Base-by-base conservation (phyloP, 2,329 filamentous ascomycete species). In the Beauveria rudraprayagi region DNA sequence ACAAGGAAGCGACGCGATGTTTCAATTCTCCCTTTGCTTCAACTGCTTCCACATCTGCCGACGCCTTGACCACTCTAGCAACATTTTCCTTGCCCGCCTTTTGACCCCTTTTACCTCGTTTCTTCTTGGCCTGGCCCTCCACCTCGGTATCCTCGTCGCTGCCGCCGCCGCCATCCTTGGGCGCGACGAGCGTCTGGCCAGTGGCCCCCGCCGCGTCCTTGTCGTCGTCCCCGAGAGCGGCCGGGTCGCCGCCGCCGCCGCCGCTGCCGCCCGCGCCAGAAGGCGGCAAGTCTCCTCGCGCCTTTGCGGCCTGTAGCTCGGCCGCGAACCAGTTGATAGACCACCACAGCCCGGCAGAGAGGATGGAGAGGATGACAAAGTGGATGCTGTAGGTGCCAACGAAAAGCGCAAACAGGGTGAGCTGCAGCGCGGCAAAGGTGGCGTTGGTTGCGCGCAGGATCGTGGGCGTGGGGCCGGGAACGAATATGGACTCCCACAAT, bases 271-370 rank as follows among this genome's bases (percentile, higher is more conserved):
- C 34, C 34, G 47, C 43, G 28, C 50, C 58, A 22, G 60, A 34
- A n/a, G 60, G 53, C 16, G 60, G 53, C 16, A 62, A 61, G 65
- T 64, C 65, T 68, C 70, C 80, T 43, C 66, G 67, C n/a, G 63
- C 67, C 68, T 76, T 71, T 43, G 77, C 77, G 55, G 72, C 70
- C 63, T 75, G 76, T 54, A 86, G 72, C 76, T 86, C 93, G 51
- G 77, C 77, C 60, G 91, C 92, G 71, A 99, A 97, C 94, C 94
- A 99, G 82, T 97, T 97, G 77, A 97, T 92, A 61, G 89, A 85
- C 78, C 84, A 92, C 94, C 94, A 99, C 41, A 97, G 81, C 5
- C 90, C 89, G 37, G 78, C 92, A 65, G 86, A 91, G 10, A 99
- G 79, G 62, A 87, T 69, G 14, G 91, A 96, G 6, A 99, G 83